Conservation (phyloP, 1,284 basidiomycete genomes). For the Sphagnurus paluster region DNA sequence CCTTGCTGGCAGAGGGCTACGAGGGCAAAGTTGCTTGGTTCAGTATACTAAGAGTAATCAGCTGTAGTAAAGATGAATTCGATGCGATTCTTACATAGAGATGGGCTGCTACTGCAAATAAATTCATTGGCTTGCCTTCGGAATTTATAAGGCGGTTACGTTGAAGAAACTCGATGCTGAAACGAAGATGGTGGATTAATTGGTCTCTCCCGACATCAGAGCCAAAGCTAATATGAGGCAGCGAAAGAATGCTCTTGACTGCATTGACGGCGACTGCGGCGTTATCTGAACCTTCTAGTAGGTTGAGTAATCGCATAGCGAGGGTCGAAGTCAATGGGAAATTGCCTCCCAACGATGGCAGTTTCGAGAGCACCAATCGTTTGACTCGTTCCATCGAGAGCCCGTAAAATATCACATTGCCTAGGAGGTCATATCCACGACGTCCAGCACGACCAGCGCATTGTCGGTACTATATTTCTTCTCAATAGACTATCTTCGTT, state of each 20-base stretch:
- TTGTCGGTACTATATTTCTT: slow-evolving; percentile 56
- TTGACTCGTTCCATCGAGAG: slow-evolving; percentile 61
- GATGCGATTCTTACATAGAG: slow-evolving; percentile 42
- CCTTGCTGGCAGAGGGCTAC: slow-evolving; percentile 57
- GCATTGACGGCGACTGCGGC: slow-evolving; percentile 49
- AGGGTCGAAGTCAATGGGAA: slow-evolving; percentile 70
- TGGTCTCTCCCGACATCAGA: slow-evolving; percentile 55
- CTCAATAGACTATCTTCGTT: slow-evolving; percentile 4
- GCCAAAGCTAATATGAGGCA: slow-evolving; percentile 58
- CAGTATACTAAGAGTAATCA: slow-evolving; percentile 43
- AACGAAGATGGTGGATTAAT: slow-evolving; percentile 65
- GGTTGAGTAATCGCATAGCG: slow-evolving; percentile 60
- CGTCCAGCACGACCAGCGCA: slow-evolving; percentile 70
- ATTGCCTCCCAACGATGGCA: slow-evolving; percentile 61
- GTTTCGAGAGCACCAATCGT: slow-evolving; percentile 59
- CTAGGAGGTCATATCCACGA: slow-evolving; percentile 66
- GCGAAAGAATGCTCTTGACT: slow-evolving; percentile 49
- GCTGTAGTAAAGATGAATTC: neutral
- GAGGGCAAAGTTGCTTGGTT: slow-evolving; percentile 69
- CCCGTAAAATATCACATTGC: slow-evolving; percentile 73
- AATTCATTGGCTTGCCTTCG: slow-evolving; percentile 56
- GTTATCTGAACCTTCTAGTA: slow-evolving; percentile 59
- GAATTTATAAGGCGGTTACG: slow-evolving; percentile 52
- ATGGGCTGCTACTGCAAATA: slow-evolving; percentile 56
- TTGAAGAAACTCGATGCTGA: slow-evolving; percentile 69